These are phyloP conservation scores for Mortierella sp. DNA, from an alignment of 371 early-diverging fungal genomes.

Conservation along the genomic window DNA sequence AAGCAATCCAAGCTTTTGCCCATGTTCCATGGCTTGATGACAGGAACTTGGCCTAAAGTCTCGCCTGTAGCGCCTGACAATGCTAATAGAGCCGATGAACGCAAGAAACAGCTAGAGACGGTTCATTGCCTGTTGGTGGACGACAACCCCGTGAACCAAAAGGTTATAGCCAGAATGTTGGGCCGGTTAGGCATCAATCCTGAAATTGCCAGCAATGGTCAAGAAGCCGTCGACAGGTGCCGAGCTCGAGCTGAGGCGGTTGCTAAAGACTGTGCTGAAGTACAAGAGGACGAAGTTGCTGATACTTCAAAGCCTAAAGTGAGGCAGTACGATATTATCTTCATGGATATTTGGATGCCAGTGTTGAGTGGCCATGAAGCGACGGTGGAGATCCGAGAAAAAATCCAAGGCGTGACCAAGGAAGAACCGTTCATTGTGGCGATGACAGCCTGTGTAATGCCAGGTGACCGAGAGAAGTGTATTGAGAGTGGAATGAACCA, in stretches of 20 bases:
- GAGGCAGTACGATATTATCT: conserved; percentile 54
- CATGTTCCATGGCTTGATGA: conserved; percentile 54
- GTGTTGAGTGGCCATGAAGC: conserved; percentile 61
- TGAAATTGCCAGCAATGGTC: conserved; percentile 61
- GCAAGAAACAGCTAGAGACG: conserved; percentile 37
- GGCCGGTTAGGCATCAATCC: conserved; percentile 47
- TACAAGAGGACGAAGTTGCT: neutral
- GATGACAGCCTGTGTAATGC: conserved; percentile 60
- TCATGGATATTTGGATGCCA: conserved; percentile 72
- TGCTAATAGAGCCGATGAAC: conserved; percentile 32
- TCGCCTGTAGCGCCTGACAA: conserved; percentile 16
- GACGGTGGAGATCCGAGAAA: conserved; percentile 52
- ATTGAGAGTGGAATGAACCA: conserved; percentile 59
- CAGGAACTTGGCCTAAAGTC: conserved; percentile 45
- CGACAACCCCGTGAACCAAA: conserved; percentile 64
- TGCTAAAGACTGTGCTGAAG: conserved; percentile 9
- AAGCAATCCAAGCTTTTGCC: conserved; percentile 51
- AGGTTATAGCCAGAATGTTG: conserved; percentile 57
- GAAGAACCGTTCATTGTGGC: conserved; percentile 54
- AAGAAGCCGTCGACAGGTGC: conserved; percentile 59
- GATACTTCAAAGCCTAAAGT: neutral
- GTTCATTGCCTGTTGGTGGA: conserved; percentile 57
- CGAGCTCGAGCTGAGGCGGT: conserved; percentile 39
- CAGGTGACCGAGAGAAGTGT: conserved; percentile 57
- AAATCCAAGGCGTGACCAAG: conserved; percentile 23